Conservation (phyloP, 306 rosid species). For the Ormosia semicastrata region DNA sequence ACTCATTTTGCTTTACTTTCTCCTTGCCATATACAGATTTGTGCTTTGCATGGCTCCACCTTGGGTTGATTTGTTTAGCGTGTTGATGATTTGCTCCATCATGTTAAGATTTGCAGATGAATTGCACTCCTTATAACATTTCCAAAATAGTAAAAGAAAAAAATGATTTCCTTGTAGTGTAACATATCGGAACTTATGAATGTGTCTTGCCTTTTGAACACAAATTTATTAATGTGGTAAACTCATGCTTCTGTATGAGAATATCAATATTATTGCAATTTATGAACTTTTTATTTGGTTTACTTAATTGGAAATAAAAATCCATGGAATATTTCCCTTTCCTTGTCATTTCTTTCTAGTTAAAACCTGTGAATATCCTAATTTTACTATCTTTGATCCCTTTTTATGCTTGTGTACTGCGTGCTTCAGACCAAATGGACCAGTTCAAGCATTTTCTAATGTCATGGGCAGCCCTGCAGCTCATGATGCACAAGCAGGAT, state of each 20-base stretch:
- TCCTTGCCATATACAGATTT: conserved; percentile 6
- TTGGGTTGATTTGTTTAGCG: neutral
- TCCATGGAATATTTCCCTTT: conserved; percentile 5
- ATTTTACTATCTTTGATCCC: conserved; percentile 3
- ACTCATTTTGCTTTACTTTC: conserved; percentile 2
- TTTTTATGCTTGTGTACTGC: conserved; percentile 5
- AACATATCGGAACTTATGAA: neutral
- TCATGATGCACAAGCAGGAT: conserved; percentile 58
- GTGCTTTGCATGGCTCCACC: conserved; percentile 18
- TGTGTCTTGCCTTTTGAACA: neutral
- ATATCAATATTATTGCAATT: neutral
- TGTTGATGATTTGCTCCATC: conserved; percentile 15
- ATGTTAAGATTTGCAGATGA: conserved; percentile 9
- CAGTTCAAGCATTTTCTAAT: conserved; percentile 61
- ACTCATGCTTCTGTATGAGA: neutral
- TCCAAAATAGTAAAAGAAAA: neutral
- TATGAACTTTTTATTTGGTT: neutral
- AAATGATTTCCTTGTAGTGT: neutral
- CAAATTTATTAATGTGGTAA: neutral
- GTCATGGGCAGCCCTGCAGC: conserved; percentile 65
- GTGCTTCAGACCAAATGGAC: conserved; percentile 65
- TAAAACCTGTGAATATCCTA: conserved; percentile 8
- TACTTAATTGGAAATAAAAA: neutral
- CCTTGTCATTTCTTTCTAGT: neutral
- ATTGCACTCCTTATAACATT: neutral